These are phyloP conservation scores for Sparassis latifolia DNA, from an alignment of 1,284 basidiomycete genomes.

Conservation along the genomic window DNA sequence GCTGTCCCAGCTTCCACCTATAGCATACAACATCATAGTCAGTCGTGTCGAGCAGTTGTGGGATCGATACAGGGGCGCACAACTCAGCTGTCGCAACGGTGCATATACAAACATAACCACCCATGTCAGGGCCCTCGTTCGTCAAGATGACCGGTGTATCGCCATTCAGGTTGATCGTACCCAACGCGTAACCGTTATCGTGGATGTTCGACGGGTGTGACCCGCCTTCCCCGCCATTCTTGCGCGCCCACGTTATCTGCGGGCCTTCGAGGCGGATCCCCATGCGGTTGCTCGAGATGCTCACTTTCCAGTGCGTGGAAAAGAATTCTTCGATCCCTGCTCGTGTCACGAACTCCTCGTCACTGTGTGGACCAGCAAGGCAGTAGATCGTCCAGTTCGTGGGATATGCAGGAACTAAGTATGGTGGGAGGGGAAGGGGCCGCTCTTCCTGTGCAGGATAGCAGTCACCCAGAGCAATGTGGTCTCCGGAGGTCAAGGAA, in stretches of 20 bases:
- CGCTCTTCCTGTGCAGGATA: slow-evolving; percentile 11
- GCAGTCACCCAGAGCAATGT: slow-evolving; percentile 33
- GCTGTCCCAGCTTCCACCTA: slow-evolving; percentile 62
- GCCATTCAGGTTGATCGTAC: slow-evolving; percentile 61
- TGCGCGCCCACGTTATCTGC: slow-evolving; percentile 53
- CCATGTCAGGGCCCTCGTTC: slow-evolving; percentile 61
- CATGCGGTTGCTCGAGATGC: slow-evolving; percentile 55
- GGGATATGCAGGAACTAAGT: slow-evolving; percentile 39
- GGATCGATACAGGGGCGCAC: slow-evolving; percentile 26
- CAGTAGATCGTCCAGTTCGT: slow-evolving; percentile 47
- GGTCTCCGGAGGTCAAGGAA: slow-evolving; percentile 41
- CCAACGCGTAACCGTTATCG: slow-evolving; percentile 60
- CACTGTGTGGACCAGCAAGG: slow-evolving; percentile 60
- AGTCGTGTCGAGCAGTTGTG: not conserved
- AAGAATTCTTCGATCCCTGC: slow-evolving; percentile 46
- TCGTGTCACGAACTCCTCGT: slow-evolving; percentile 46
- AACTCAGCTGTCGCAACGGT: slow-evolving; percentile 45
- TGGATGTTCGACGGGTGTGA: slow-evolving; percentile 69
- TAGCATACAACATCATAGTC: not conserved
- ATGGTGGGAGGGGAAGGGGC: slow-evolving; percentile 12
- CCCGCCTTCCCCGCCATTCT: slow-evolving; percentile 63
- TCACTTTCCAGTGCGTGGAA: slow-evolving; percentile 43
- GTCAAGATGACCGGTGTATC: slow-evolving; percentile 67
- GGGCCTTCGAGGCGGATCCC: slow-evolving; percentile 44
- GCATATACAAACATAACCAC: slow-evolving; percentile 53